Base-by-base conservation (phyloP, 768 basidiomycete species). In the Mycena venus region DNA sequence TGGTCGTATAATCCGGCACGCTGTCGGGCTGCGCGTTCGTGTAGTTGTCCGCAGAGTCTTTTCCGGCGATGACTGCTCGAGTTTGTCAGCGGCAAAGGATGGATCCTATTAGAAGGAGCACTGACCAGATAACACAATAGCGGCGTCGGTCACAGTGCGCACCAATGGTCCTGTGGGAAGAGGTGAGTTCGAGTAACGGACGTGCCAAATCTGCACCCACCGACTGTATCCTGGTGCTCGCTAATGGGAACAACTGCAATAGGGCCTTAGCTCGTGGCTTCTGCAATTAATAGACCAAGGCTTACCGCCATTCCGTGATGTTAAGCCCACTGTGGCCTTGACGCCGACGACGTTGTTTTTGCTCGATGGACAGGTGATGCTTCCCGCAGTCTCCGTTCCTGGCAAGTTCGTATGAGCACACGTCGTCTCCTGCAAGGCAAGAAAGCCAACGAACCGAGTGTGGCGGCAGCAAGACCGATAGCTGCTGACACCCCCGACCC, bases 331-430 rank as follows among this genome's bases (percentile, higher is more conserved):
- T 6, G 84, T 86, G 8, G 87, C 83, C 64, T 85, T 85, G 32
- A 80, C 78, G 15, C 87, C 85, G 11, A 85, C 88, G 11, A 89
- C 68, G 51, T 88, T 88, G 68, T 86, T 87, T 25, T 75, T 69
- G 59, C 83, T 84, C 51, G 84, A 82, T 0, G 89, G 89, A 17
- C 80, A 85, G 38, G 85, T 79, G 70, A 90, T 90, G 17, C 86
- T 87, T n/a, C 90, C 89, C 61, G 87, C 84, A 9, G 86, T 89
- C 76, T 89, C 89, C 0, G 86, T 84, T 15, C 89, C 89, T 27
- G 81, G 21, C 19, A 32, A 47, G 40, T 3, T 6, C 47, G 47
- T 10, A 40, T 56, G 38, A 71, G 51, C 7, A 17, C 86, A 76
- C 12, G 77, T 59, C 31, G 40, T 53, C n/a, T 2, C 11, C 34